A percentile compares a stretch with the other conserved stretches of the same genome.
phyloP scores from a whole-genome alignment of 148 eudicot species.

The Fagopyrum tataricum region DNA sequence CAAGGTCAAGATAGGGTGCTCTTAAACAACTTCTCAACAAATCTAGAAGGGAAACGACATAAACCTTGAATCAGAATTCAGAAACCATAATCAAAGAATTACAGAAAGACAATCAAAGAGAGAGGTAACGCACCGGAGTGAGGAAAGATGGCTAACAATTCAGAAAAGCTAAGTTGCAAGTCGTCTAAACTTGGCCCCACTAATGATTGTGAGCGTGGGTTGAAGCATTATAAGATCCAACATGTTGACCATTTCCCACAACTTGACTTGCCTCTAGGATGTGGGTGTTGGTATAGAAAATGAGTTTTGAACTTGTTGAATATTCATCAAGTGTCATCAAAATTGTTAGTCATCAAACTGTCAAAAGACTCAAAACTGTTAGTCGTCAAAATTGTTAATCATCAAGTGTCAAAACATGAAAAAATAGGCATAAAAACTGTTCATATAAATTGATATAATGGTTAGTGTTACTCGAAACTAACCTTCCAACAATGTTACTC shows the following conservation, averaged over 20 bases:
- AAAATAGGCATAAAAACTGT: too few species aligned
- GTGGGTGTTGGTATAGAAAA: not conserved
- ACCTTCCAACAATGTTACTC: too few species aligned
- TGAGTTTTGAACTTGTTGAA: not conserved
- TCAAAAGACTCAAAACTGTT: too few species aligned
- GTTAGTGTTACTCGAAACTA: too few species aligned
- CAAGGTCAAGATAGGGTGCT: conserved; percentile 5
- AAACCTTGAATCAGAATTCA: not conserved
- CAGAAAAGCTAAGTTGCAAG: conserved; percentile 12
- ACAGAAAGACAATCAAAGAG: not conserved
- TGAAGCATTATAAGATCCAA: not conserved
- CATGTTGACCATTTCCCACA: not conserved
- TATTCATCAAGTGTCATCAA: conserved; percentile 10
- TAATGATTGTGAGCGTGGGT: conserved; percentile 1
- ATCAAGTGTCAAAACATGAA: too few species aligned
- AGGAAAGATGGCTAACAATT: conserved; percentile 7
- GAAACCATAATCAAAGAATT: not conserved
- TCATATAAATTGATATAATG: too few species aligned
- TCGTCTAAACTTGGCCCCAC: conserved; percentile 8
- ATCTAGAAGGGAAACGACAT: not conserved
- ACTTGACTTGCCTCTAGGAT: not conserved
- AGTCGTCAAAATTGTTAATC: too few species aligned
- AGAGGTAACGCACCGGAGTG: conserved; percentile 1
- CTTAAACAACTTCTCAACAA: conserved; percentile 11
- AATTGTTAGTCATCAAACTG: too few species aligned